Evolutionary conservation across 192 early-diverging fungal species (phyloP), one percentile per base, ranked within the genome.

Genomic region (Obelidium mucronatum): DNA sequence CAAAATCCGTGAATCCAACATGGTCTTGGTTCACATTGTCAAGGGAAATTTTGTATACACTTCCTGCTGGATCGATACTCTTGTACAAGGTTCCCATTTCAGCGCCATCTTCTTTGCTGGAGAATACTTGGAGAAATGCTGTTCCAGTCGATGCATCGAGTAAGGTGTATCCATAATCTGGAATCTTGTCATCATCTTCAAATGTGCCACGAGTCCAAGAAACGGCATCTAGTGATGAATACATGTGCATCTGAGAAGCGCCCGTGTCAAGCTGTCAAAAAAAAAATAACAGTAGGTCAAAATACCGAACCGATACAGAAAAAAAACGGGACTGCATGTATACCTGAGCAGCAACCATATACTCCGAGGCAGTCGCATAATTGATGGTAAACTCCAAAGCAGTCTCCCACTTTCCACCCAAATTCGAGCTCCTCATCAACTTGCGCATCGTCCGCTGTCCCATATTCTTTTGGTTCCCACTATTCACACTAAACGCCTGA

Each of bases 1-100:
- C 97, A 82, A 96, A 94, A 73, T 98, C 98, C 6, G 95, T 94
- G 67, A 73, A 87, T 61, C 85, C 95, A 1, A 68, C 24, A 26
- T 75, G 66, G 73, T 98, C 88, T 54, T 92, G 91, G 77, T 98
- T 97, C 1, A 94, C 94, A 76, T 93, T 86, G 35, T 91, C 81
- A 35, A 94, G 86, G 1, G 90, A 87, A 40, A 89, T 69, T 53
- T 89, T 87, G 81, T 90, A 97, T 74, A 86, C 86, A 19, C 91
- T 90, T 40, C 93, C 95, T 55, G 94, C 92, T 65, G 85, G 83
- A 79, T 97, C 94, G 26, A 63, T 62, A 70, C 93, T 92, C 68
- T 92, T 94, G 81, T 94, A 92, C 3, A 99, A 83, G 11, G 87
- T 91, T 40, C 96, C 97, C 73, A 83, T 93, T 79, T 96, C 93